Percentiles rank a stretch among this genome's conserved stretches.
Evolutionary conservation across 352 stramenopile genomes (phyloP).

Genomic region (Globisporangium middletonii): DNA sequence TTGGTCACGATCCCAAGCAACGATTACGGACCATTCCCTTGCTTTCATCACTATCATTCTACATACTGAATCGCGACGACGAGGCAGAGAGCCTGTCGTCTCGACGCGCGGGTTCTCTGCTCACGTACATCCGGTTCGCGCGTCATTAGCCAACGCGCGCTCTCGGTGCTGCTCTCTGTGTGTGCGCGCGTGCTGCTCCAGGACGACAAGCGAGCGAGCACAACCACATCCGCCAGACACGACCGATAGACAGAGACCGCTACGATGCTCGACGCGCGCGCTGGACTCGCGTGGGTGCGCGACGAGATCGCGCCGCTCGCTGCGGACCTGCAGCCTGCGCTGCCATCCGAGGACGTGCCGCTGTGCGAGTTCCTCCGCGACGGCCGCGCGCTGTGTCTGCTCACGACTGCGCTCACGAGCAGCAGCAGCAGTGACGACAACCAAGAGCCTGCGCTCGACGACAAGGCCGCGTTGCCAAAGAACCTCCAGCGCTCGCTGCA

Average conservation of each 20-base stretch:
- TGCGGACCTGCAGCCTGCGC: conserved; percentile 22
- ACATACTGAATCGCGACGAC: no score
- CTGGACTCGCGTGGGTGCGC: conserved; percentile 48
- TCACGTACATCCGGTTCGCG: background rate
- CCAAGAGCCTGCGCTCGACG: background rate
- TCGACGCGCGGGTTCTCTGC: no score
- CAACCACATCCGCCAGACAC: conserved; percentile 4
- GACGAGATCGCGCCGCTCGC: conserved; percentile 38
- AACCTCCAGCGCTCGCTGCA: conserved; percentile 63
- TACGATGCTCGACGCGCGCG: conserved; percentile 5
- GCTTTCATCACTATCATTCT: no score
- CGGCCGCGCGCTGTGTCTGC: conserved; percentile 64
- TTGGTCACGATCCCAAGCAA: no score
- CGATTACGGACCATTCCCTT: no score
- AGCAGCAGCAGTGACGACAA: background rate
- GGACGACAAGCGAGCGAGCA: conserved; percentile 1
- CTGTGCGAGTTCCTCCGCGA: conserved; percentile 75
- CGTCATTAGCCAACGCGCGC: background rate
- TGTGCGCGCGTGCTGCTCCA: background rate
- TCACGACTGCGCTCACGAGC: conserved; percentile 37
- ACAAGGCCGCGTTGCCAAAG: conserved; percentile 46
- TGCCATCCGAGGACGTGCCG: conserved; percentile 19
- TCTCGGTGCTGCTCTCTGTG: no score
- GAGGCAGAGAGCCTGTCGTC: no score
- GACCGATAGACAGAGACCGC: background rate